phyloP scores from a whole-genome alignment of 169 alveolate species.

The Eimeria tenella region DNA sequence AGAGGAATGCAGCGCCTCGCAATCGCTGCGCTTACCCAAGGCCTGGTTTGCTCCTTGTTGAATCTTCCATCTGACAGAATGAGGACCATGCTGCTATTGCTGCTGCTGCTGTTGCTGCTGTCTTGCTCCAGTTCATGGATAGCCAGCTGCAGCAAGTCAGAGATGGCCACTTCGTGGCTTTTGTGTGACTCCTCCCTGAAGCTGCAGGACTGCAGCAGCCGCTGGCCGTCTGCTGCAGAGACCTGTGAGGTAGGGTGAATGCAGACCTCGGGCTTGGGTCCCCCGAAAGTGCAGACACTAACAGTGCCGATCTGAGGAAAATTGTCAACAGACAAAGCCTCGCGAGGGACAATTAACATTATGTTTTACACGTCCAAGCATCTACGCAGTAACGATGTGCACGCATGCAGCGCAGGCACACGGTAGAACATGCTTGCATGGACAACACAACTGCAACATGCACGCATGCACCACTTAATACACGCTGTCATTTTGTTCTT shows the following conservation, averaged over 20 bases:
- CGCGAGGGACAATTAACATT: neutral
- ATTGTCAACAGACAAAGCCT: neutral
- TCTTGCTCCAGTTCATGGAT: slow-evolving; percentile 84
- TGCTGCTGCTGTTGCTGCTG: slow-evolving; percentile 80
- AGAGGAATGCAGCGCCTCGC: slow-evolving; percentile 88
- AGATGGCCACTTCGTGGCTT: slow-evolving; percentile 81
- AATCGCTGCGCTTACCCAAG: slow-evolving; percentile 89
- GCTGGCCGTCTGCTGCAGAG: slow-evolving; percentile 80
- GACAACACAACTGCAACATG: neutral
- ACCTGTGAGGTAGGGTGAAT: slow-evolving; percentile 79
- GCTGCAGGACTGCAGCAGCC: slow-evolving; percentile 78
- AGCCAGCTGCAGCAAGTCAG: slow-evolving; percentile 86
- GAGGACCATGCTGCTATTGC: slow-evolving; percentile 85
- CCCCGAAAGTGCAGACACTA: slow-evolving; percentile 79
- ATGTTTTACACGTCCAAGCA: neutral
- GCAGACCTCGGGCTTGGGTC: slow-evolving; percentile 74
- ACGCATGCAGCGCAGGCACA: neutral
- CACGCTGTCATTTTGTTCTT: no score
- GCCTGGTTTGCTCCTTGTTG: slow-evolving; percentile 92
- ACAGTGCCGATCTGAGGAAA: slow-evolving; percentile 67
- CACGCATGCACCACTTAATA: neutral
- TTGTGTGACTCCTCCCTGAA: slow-evolving; percentile 82
- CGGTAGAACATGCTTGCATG: neutral
- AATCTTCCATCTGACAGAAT: slow-evolving; percentile 96
- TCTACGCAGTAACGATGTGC: neutral